Percentiles rank a stretch among this genome's conserved stretches.
phyloP scores from a whole-genome alignment of 306 rosid genomes.

The Castanea sativa region DNA sequence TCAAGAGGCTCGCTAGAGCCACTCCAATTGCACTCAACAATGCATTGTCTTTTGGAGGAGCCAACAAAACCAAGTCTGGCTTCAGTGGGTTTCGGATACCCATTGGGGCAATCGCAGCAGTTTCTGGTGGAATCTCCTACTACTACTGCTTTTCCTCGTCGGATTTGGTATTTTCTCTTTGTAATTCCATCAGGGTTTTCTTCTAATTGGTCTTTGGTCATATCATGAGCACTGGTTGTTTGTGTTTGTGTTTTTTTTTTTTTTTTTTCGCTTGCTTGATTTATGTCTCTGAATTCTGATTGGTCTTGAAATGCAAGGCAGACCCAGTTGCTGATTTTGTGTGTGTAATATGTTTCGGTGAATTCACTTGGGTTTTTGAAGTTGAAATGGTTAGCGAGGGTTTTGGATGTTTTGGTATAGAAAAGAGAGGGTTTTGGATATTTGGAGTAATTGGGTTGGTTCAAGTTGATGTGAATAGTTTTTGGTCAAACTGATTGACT shows the following conservation, averaged over 20 bases:
- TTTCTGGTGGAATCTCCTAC: constrained; percentile 81
- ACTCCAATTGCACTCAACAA: constrained; percentile 51
- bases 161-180: constrained; percentile 43
- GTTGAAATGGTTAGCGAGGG: background rate
- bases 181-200: constrained; percentile 13
- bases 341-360: background rate
- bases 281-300: background rate
- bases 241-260: background rate
- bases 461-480: background rate
- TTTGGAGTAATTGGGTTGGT: constrained; percentile 3
- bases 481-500: background rate
- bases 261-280: background rate
- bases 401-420: background rate
- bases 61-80: constrained; percentile 38
- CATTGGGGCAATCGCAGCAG: constrained; percentile 68
- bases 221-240: background rate
- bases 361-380: background rate
- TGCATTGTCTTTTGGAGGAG: constrained; percentile 21
- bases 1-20: constrained; percentile 56
- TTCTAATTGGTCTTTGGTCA: background rate
- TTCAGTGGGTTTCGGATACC: constrained; percentile 47
- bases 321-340: background rate
- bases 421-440: background rate
- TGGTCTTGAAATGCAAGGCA: background rate
- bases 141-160: constrained; percentile 58